Percentiles rank a stretch among this genome's conserved stretches.
Conservation (phyloP, 495 filamentous ascomycete genomes). For the Platismatia glauca region DNA sequence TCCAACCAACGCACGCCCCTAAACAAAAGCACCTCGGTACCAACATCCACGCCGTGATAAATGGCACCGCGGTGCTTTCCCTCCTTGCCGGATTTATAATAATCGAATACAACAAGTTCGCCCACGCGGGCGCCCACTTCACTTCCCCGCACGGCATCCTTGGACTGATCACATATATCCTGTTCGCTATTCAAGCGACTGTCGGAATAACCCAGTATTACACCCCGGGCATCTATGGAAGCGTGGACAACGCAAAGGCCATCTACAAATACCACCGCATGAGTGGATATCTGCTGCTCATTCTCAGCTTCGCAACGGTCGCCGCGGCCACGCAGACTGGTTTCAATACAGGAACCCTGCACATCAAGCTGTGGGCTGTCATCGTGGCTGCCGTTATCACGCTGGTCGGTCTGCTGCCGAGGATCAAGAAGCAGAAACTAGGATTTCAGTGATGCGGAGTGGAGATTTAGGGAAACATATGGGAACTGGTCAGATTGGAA, state of each 20-base stretch:
- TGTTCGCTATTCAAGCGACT: conserved; percentile 60
- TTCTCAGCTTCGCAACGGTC: conserved; percentile 64
- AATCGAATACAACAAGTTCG: conserved; percentile 76
- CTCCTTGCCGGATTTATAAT: conserved; percentile 61
- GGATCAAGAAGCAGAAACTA: conserved; percentile 78
- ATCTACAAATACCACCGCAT: conserved; percentile 84
- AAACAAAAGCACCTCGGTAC: conserved; percentile 65
- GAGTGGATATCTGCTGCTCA: conserved; percentile 65
- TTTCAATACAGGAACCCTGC: conserved; percentile 51
- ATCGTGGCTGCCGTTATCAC: conserved; percentile 51
- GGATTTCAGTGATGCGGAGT: conserved; percentile 38
- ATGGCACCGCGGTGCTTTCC: conserved; percentile 50
- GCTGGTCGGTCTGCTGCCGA: conserved; percentile 59
- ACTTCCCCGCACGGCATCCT: conserved; percentile 70
- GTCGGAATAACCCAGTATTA: conserved; percentile 76
- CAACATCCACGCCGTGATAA: conserved; percentile 56
- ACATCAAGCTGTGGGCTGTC: conserved; percentile 66
- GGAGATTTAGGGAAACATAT: not conserved
- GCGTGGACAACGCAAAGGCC: conserved; percentile 66
- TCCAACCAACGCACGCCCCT: conserved; percentile 78
- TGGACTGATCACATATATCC: conserved; percentile 64
- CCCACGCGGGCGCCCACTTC: conserved; percentile 55
- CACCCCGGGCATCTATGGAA: conserved; percentile 60
- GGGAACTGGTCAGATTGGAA: not conserved
- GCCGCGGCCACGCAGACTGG: conserved; percentile 65